Evolutionary conservation across 306 rosid species (phyloP), one percentile per base, ranked within the genome.

Genomic region (Medicago arabica): DNA sequence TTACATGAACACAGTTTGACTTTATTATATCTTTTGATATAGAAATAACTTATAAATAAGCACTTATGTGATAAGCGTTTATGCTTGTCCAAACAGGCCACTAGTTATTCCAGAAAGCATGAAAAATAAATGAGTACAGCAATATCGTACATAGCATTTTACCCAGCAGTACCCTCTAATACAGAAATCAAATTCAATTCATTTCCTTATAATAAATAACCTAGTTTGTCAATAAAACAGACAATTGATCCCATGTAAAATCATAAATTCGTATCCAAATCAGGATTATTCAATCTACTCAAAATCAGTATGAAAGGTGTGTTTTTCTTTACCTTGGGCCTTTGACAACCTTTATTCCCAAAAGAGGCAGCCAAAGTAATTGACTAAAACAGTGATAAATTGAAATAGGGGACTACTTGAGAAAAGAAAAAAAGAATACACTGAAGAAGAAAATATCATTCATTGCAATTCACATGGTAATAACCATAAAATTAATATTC

Each of bases 391-490:
- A 66, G 58, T 50, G 28, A 67, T 43, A 21, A 51, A 61, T 69
- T 50, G 34, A 62, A 60, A 67, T 39, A 58, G 28, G 17, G 15
- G 44, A 39, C 39, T 34, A 15, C 36, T 19, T 38, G 55, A 19
- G 25, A 73, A 46, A 57, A 74, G 71, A 46, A 57, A 36, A n/a
- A 46, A 36, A 74, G 60, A 59, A 74, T 7, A 80, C 15, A 14
- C 64, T 34, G 38, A 50, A 67, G 28, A 47, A 57, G 39, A 14
- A 62, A 57, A 59, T 46, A 85, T 69, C 47, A 57, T 78, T 69
- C 80, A 81, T 67, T 75, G 85, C 75, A 31, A 40, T 61, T 69
- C 60, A 77, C 71, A 76, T 55, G 75, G 71, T 51, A 54, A 71
- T 50, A 73, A 80, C 54, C 39, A 71, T 51, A 65, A 55, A 67